These are phyloP conservation scores for Globisporangium sylvaticum DNA, from an alignment of 352 stramenopile genomes.

Conservation along the genomic window DNA sequence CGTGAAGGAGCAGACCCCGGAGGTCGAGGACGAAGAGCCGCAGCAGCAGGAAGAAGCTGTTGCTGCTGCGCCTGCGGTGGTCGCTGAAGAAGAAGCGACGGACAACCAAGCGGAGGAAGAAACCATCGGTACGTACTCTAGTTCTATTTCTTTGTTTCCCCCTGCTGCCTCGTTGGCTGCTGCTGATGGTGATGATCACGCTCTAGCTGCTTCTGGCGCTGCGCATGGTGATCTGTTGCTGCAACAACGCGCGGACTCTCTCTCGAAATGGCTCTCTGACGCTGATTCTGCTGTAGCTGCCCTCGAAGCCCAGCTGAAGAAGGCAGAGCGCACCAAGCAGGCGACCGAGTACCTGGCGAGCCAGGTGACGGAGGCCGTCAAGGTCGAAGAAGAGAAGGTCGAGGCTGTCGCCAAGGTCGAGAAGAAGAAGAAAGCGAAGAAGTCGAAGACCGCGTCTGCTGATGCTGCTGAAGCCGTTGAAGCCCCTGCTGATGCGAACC, in stretches of 20 bases:
- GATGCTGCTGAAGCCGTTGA: slow-evolving; percentile 9
- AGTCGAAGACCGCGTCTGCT: slow-evolving; percentile 9
- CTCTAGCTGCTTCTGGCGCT: not conserved
- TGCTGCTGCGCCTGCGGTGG: not conserved
- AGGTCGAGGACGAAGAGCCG: slow-evolving; percentile 1
- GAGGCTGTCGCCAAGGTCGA: slow-evolving; percentile 1
- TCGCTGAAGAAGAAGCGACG: not conserved
- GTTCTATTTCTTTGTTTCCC: not conserved
- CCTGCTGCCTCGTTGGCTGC: not conserved
- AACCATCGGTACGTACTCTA: slow-evolving; percentile 11
- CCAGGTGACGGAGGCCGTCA: slow-evolving; percentile 2
- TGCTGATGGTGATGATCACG: not conserved
- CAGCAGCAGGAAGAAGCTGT: not conserved
- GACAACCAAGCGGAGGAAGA: slow-evolving; percentile 17
- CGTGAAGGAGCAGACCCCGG: slow-evolving; percentile 4
- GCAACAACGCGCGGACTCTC: slow-evolving; percentile 8
- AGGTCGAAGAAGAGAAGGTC: slow-evolving; percentile 1
- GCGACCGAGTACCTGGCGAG: slow-evolving; percentile 27
- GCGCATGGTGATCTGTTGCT: not conserved
- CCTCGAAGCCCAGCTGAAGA: slow-evolving; percentile 32
- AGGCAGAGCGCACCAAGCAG: slow-evolving; percentile 36
- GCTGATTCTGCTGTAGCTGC: slow-evolving; percentile 18
- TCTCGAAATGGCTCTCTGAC: slow-evolving; percentile 15
- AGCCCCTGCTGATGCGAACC: not conserved
- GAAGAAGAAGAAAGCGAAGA: slow-evolving; percentile 16